Conservation (phyloP, 2,329 filamentous ascomycete species). For the Ambrosiella xylebori region DNA sequence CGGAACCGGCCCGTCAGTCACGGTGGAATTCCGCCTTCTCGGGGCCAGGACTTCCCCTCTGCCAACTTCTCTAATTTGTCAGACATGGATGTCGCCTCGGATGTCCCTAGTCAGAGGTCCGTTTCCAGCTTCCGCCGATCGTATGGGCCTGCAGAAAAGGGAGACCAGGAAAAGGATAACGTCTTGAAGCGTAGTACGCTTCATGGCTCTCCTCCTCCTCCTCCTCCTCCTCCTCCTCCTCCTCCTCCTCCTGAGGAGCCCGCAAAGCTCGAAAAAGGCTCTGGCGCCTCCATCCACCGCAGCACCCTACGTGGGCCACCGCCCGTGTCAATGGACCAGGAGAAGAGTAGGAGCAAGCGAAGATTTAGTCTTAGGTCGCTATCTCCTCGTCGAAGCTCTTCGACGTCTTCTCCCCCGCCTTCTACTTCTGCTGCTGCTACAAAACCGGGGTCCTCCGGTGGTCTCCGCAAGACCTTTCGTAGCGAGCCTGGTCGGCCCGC, state of each 20-base stretch:
- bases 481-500: slow-evolving; percentile 16
- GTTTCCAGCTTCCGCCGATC: slow-evolving; percentile 12
- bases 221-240: too few relatives aligned
- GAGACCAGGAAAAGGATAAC: not conserved
- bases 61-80: not conserved
- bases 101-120: slow-evolving; percentile 7
- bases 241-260: slow-evolving; percentile 42
- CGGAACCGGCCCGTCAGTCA: slow-evolving; percentile 5
- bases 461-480: slow-evolving; percentile 27
- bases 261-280: too few relatives aligned
- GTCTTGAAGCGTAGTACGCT: slow-evolving; percentile 12
- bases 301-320: too few relatives aligned
- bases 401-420: slow-evolving; percentile 25
- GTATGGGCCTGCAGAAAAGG: not conserved
- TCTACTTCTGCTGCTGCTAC: slow-evolving; percentile 20
- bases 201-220: too few relatives aligned
- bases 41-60: not conserved
- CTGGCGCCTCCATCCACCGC: too few relatives aligned
- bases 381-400: slow-evolving; percentile 38
- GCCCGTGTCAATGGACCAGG: not conserved
- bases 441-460: slow-evolving; percentile 19
- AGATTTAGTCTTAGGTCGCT: slow-evolving; percentile 53
- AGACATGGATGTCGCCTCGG: not conserved
- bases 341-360: slow-evolving; percentile 22
- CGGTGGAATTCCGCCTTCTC: not conserved